These are phyloP conservation scores for Boletus subparvulus DNA, from an alignment of 768 basidiomycete genomes.

Conservation along the genomic window DNA sequence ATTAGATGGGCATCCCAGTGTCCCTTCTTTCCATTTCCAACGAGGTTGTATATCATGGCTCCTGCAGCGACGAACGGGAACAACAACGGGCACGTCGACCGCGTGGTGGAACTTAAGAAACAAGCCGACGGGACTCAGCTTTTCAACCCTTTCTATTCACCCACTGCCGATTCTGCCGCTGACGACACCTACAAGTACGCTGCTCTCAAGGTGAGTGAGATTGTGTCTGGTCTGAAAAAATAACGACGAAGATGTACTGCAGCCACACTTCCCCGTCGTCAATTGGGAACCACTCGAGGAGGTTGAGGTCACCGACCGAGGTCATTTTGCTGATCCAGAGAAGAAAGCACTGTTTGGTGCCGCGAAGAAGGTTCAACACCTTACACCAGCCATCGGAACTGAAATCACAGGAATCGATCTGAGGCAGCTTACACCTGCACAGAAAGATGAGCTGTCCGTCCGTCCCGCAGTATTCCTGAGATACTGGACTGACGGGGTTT, in stretches of 20 bases:
- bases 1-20: neutral
- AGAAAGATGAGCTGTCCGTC: conserved; percentile 79
- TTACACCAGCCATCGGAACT: conserved; percentile 74
- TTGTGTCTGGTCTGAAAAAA: neutral
- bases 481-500: conserved; percentile 8
- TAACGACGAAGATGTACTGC: neutral
- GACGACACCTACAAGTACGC: conserved; percentile 54
- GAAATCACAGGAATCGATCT: conserved; percentile 75
- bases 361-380: conserved; percentile 63
- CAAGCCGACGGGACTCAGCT: conserved; percentile 23
- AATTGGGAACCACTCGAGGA: conserved; percentile 64
- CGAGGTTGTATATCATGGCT: conserved; percentile 39
- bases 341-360: conserved; percentile 66
- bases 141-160: conserved; percentile 71
- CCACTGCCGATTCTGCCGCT: conserved; percentile 49
- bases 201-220: conserved; percentile 52
- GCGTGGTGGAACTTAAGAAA: conserved; percentile 26
- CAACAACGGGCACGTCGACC: conserved; percentile 20
- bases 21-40: neutral
- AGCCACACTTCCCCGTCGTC: conserved; percentile 66
- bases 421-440: conserved; percentile 57
- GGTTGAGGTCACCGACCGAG: conserved; percentile 63
- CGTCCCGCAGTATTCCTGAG: neutral
- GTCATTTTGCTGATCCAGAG: conserved; percentile 61
- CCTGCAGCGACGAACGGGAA: conserved; percentile 47